Evolutionary conservation across 331 rosid genomes (phyloP).

Genomic region (Quercus phellos): DNA sequence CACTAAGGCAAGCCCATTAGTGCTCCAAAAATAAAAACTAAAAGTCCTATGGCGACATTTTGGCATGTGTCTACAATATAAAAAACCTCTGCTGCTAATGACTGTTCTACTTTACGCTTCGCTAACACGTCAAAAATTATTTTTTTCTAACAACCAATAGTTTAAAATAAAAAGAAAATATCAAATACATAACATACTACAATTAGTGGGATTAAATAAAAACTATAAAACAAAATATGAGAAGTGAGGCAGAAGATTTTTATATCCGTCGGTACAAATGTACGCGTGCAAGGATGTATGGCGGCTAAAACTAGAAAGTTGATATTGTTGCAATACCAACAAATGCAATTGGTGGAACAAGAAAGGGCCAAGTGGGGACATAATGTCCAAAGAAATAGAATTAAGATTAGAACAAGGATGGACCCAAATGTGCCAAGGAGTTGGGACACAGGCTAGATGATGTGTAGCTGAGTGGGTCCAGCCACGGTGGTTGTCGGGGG

Average conservation of each 20-base stretch:
- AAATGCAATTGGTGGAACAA: conserved; percentile 35
- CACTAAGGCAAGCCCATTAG: conserved; percentile 51
- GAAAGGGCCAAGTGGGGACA: conserved; percentile 54
- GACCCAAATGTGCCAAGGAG: conserved; percentile 48
- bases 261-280: conserved; percentile 7
- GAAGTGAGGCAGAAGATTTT: no score
- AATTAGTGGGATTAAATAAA: no score
- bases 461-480: conserved; percentile 48
- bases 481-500: conserved; percentile 70
- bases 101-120: no score
- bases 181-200: no score
- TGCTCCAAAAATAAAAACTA: conserved; percentile 7
- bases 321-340: conserved; percentile 34
- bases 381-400: conserved; percentile 42
- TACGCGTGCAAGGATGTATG: conserved; percentile 60
- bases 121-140: fast-evolving
- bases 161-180: no score
- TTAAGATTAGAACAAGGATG: conserved; percentile 28
- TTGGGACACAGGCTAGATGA: conserved; percentile 72
- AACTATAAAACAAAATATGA: no score
- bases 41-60: conserved; percentile 17
- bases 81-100: fast-evolving
- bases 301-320: conserved; percentile 43
- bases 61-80: conserved; percentile 10
- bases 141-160: no score